These are phyloP conservation scores for Kandelia obovata DNA, from an alignment of 345 rosid species.

Conservation along the genomic window DNA sequence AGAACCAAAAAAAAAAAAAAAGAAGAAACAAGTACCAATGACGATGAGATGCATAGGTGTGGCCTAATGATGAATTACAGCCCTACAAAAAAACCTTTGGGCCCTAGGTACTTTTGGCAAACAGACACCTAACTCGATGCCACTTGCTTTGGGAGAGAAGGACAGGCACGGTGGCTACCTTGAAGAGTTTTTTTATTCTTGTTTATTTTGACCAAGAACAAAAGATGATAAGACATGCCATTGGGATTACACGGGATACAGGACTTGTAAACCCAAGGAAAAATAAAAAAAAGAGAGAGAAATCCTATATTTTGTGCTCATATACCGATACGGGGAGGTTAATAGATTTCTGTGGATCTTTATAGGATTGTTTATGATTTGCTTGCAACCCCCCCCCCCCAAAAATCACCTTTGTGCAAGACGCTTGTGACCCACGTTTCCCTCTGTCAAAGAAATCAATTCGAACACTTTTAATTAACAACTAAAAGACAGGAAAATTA, in stretches of 20 bases:
- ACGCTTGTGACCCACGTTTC: slow-evolving; percentile 27
- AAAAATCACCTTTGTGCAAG: neutral
- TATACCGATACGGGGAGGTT: slow-evolving; percentile 16
- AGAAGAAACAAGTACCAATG: slow-evolving; percentile 13
- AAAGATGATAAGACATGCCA: slow-evolving; percentile 50
- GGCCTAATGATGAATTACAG: slow-evolving; percentile 9
- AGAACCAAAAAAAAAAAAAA: neutral
- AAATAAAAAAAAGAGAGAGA: neutral
- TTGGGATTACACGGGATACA: slow-evolving; percentile 40
- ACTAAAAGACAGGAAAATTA: neutral
- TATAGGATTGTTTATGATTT: no score
- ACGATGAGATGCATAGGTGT: slow-evolving; percentile 11
- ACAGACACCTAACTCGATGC: slow-evolving; percentile 13
- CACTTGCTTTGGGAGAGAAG: slow-evolving; percentile 7
- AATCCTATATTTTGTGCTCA: slow-evolving; percentile 10
- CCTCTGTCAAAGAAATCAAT: neutral
- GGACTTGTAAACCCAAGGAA: slow-evolving; percentile 15
- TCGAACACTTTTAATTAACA: neutral
- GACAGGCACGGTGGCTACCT: slow-evolving; percentile 29
- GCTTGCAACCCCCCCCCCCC: no score
- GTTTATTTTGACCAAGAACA: slow-evolving; percentile 33
- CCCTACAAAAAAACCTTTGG: slow-evolving; percentile 10
- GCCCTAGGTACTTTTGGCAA: slow-evolving; percentile 1
- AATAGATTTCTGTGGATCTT: no score
- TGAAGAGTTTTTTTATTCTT: slow-evolving; percentile 10